A percentile compares a stretch with the other conserved stretches of the same genome.
Conservation (phyloP, 306 rosid genomes). For the Clitoria ternatea region DNA sequence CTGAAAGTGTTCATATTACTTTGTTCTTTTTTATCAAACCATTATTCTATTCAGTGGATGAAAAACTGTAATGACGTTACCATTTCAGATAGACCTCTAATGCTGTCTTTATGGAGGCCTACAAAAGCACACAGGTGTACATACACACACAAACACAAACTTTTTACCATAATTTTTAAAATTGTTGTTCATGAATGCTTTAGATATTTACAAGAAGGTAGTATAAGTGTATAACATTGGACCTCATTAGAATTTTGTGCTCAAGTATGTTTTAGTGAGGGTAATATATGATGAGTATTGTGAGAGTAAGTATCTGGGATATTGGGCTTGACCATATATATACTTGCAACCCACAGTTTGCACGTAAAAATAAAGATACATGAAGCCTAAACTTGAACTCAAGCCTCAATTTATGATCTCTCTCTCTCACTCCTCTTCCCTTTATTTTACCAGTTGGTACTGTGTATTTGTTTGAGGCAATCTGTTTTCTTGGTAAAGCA, state of each 20-base stretch:
- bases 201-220: neutral
- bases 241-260: neutral
- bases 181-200: neutral
- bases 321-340: neutral
- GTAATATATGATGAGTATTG: neutral
- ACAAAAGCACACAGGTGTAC: neutral
- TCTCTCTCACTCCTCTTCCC: neutral
- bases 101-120: neutral
- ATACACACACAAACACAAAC: neutral
- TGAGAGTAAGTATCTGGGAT: neutral
- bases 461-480: neutral
- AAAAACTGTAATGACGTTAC: neutral
- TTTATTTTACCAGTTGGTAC: neutral
- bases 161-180: neutral
- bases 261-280: neutral
- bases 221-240: neutral
- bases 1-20: neutral
- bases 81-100: constrained; percentile 9
- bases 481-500: neutral
- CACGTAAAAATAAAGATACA: neutral
- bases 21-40: neutral
- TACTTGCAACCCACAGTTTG: neutral
- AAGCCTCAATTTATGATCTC: neutral
- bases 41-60: neutral
- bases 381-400: neutral